Percentiles rank a stretch among this genome's conserved stretches.
phyloP scores from a whole-genome alignment of 2,329 filamentous ascomycete genomes.

The Xylariales sp. region DNA sequence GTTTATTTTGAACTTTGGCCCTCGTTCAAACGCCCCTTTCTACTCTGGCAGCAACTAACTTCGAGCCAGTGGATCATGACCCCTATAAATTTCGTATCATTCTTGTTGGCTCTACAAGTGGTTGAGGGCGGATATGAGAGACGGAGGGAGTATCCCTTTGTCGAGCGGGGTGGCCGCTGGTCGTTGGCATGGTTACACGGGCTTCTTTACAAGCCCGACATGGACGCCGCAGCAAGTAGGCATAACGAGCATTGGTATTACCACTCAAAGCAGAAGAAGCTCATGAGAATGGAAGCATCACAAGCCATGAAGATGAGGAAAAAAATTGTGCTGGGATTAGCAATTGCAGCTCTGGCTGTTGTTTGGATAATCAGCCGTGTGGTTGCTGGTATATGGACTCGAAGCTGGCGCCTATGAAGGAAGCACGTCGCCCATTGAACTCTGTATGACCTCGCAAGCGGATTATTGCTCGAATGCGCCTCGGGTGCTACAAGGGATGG shows the following conservation, averaged over 20 bases:
- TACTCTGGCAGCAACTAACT: no score
- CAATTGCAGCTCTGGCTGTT: no score
- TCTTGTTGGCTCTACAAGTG: conserved; percentile 60
- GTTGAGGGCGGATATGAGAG: conserved; percentile 55
- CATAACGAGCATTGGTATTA: conserved; percentile 38
- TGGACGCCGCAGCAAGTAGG: conserved; percentile 5
- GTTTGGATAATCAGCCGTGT: no score
- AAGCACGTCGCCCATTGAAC: no score
- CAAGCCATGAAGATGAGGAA: conserved; percentile 60
- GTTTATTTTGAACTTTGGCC: no score
- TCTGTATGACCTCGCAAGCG: no score
- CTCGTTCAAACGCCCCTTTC: no score
- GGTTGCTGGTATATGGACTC: no score
- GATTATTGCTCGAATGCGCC: no score
- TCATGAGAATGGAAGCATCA: conserved; percentile 57
- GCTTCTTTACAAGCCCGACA: conserved; percentile 31
- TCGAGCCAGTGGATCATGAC: conserved; percentile 47
- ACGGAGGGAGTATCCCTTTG: conserved; percentile 30
- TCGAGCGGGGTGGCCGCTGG: conserved; percentile 14
- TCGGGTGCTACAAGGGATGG: no score
- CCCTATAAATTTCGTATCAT: conserved; percentile 59
- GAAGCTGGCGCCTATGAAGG: no score
- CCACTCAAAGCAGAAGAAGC: conserved; percentile 53
- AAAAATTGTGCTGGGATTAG: conserved; percentile 47
- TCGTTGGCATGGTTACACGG: conserved; percentile 37